Evolutionary conservation across 768 basidiomycete genomes (phyloP).

Genomic region (Boletus reticulatus): DNA sequence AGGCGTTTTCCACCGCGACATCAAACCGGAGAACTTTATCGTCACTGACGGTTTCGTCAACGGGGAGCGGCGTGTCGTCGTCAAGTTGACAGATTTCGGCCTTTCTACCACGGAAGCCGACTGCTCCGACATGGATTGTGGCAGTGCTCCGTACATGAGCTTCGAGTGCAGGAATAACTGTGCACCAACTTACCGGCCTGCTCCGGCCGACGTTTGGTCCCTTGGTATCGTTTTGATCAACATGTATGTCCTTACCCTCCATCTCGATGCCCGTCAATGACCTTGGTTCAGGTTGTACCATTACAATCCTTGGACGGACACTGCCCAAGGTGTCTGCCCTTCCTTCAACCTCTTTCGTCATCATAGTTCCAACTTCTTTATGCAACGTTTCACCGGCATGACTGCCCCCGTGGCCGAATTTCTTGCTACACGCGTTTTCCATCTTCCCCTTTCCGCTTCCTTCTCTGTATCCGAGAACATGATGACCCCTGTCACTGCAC

Average conservation of each 20-base stretch:
- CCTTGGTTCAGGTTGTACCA: slow-evolving; percentile 78
- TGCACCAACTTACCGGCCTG: slow-evolving; percentile 90
- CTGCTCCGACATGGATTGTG: slow-evolving; percentile 96
- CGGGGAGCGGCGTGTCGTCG: slow-evolving; percentile 84
- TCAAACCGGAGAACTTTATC: slow-evolving; percentile 99
- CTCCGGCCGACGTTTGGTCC: slow-evolving; percentile 98
- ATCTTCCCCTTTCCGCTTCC: slow-evolving; percentile 59
- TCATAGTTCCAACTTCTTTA: slow-evolving; percentile 82
- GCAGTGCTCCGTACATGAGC: slow-evolving; percentile 98
- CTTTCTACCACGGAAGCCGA: slow-evolving; percentile 86
- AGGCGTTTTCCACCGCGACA: slow-evolving; percentile 93
- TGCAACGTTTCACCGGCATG: slow-evolving; percentile 89
- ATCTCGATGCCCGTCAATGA: slow-evolving; percentile 1
- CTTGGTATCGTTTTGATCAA: slow-evolving; percentile 99
- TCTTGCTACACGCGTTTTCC: slow-evolving; percentile 82
- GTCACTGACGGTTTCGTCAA: slow-evolving; percentile 78
- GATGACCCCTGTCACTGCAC: slow-evolving; percentile 55
- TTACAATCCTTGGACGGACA: slow-evolving; percentile 97
- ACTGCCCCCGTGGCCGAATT: slow-evolving; percentile 83
- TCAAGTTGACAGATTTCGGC: slow-evolving; percentile 97
- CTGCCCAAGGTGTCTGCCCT: slow-evolving; percentile 71
- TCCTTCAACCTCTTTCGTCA: slow-evolving; percentile 81
- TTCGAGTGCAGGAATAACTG: slow-evolving; percentile 98
- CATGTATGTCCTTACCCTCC: slow-evolving; percentile 54
- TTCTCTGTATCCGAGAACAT: slow-evolving; percentile 22